Base-by-base conservation (phyloP, 2,329 filamentous ascomycete species). In the Fusarium nurragi region DNA sequence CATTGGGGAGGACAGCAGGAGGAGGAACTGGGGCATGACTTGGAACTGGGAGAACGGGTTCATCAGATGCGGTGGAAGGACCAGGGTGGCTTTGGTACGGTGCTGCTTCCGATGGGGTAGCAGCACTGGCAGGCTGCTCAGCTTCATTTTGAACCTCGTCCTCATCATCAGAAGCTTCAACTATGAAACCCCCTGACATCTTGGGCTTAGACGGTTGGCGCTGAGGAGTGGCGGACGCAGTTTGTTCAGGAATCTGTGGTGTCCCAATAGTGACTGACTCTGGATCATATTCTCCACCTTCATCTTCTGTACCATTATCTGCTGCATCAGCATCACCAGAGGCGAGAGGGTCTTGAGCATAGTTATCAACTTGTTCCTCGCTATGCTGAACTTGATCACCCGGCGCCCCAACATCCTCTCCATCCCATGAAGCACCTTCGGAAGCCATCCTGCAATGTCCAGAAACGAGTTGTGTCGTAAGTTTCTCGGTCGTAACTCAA, bases 91-190 rank as follows among this genome's bases (percentile, higher is more conserved):
- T 54, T 41, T 67, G 58, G 26, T 60, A 38, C 18, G 65, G 46
- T 25, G 57, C 37, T 52, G 41, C 46, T 52, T 64, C 60, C 41
- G 56, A 47, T 32, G 46, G 46, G 28, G 56, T 54, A 48, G 46
- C 56, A 41, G 70, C 61, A 59, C 63, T 61, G 51, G 56, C 68
- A 56, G 74, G 68, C 59, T 75, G 72, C 18, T 74, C 72, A 25
- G 45, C 57, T 49, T 77, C 85, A 70, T 87, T 85, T 34, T 86
- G 84, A 64, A 87, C 85, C 68, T 78, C 73, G 5, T 86, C 85
- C 70, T 87, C 85, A 30, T 86, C 84, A 65, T 88, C 86, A 26
- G 85, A 87, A 51, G 84, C 86, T 73, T 83, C 84, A 69, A 87
- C 80, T 72, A 88, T 77, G 76, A 88, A 88, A 40, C 86, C 86